Conservation (phyloP, 1,284 basidiomycete genomes). For the Rhodofomes roseus region DNA sequence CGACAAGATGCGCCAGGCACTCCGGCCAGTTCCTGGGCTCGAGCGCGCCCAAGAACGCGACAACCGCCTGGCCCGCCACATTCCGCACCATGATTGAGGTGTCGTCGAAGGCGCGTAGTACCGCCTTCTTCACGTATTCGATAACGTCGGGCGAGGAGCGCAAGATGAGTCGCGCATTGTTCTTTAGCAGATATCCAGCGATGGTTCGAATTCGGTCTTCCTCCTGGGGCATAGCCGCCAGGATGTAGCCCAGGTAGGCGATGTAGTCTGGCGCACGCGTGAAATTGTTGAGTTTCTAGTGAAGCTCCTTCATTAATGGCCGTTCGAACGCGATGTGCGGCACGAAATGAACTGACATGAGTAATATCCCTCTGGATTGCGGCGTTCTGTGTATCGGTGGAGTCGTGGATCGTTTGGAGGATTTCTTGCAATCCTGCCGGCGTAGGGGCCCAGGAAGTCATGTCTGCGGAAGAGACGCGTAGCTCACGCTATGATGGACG, state of each 20-base stretch:
- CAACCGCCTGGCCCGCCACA: slow-evolving; percentile 88
- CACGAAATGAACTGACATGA: slow-evolving; percentile 46
- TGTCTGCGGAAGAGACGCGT: slow-evolving; percentile 32
- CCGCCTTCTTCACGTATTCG: slow-evolving; percentile 79
- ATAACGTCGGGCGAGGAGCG: slow-evolving; percentile 64
- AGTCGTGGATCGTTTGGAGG: slow-evolving; percentile 81
- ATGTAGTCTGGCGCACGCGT: slow-evolving; percentile 91
- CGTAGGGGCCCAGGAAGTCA: slow-evolving; percentile 73
- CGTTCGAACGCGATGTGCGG: slow-evolving; percentile 13
- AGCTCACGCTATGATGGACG: slow-evolving; percentile 12
- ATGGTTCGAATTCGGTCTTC: slow-evolving; percentile 91
- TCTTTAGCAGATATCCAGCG: slow-evolving; percentile 96
- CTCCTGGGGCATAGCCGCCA: slow-evolving; percentile 78
- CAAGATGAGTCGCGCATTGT: slow-evolving; percentile 78
- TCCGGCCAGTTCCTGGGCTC: slow-evolving; percentile 93
- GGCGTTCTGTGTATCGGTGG: slow-evolving; percentile 66
- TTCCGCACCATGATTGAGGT: slow-evolving; percentile 82
- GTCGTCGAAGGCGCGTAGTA: slow-evolving; percentile 81
- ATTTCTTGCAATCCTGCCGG: slow-evolving; percentile 80
- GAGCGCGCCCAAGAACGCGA: slow-evolving; percentile 79
- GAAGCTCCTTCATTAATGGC: slow-evolving; percentile 13
- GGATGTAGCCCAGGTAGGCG: slow-evolving; percentile 94
- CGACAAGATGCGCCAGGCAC: slow-evolving; percentile 80
- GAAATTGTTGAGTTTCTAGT: slow-evolving; percentile 85
- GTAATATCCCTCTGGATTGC: slow-evolving; percentile 73